These are phyloP conservation scores for Metschnikowia amazonensis DNA, from an alignment of 805 yeast genomes.

Conservation along the genomic window DNA sequence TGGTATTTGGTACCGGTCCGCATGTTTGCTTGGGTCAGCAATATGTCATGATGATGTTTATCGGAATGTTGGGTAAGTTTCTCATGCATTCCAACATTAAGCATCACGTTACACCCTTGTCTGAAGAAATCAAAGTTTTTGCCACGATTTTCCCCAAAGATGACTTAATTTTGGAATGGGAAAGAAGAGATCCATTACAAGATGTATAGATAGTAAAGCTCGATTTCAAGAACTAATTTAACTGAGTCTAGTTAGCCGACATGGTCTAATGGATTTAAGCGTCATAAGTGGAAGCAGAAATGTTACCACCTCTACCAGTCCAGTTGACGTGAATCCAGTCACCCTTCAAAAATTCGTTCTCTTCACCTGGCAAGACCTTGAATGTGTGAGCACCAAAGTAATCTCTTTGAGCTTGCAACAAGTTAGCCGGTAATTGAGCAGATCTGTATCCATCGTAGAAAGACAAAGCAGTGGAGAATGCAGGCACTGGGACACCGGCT, in stretches of 20 bases:
- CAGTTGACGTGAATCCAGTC: constrained; percentile 95
- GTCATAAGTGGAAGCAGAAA: constrained; percentile 89
- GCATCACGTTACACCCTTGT: constrained; percentile 77
- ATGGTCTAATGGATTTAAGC: constrained; percentile 49
- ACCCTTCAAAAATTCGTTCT: constrained; percentile 69
- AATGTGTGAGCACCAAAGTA: constrained; percentile 99
- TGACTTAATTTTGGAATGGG: constrained; percentile 79
- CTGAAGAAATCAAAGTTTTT: constrained; percentile 92
- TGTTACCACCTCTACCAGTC: constrained; percentile 99
- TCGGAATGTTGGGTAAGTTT: constrained; percentile 89
- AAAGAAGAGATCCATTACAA: constrained; percentile 52
- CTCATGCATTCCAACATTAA: constrained; percentile 73
- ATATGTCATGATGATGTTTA: constrained; percentile 86
- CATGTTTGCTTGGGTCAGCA: constrained; percentile 95
- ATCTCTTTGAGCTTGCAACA: constrained; percentile 99
- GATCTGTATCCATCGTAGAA: constrained; percentile 99
- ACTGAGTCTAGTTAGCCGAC: not conserved
- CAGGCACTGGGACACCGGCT: constrained; percentile 96
- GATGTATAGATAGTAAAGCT: constrained; percentile 1
- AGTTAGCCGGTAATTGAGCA: constrained; percentile 91
- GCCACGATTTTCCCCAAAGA: constrained; percentile 98
- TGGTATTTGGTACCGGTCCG: constrained; percentile 96
- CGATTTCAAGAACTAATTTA: not conserved
- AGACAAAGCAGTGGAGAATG: constrained; percentile 92
- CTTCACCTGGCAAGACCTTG: constrained; percentile 86